phyloP scores from a whole-genome alignment of 768 basidiomycete species.

The Kockovaella imperatae region DNA sequence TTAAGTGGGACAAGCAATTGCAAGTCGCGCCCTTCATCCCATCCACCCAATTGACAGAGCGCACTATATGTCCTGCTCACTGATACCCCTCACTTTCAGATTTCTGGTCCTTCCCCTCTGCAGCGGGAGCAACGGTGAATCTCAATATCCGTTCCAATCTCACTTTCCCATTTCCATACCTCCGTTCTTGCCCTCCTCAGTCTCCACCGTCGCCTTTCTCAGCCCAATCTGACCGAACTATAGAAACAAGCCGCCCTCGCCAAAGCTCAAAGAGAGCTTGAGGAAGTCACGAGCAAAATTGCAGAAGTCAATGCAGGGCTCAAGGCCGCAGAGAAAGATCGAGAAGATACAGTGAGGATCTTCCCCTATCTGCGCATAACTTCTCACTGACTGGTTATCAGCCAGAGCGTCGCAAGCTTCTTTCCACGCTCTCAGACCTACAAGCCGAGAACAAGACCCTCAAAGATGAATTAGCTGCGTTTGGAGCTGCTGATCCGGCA shows the following conservation, averaged over 20 bases:
- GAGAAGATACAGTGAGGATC: slow-evolving; percentile 37
- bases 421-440: slow-evolving; percentile 51
- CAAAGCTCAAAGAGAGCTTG: slow-evolving; percentile 37
- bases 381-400: slow-evolving; percentile 38
- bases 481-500: slow-evolving; percentile 75
- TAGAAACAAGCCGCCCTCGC: slow-evolving; percentile 36
- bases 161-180: background rate
- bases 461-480: slow-evolving; percentile 63
- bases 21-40: slow-evolving; percentile 46
- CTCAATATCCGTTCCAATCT: slow-evolving; percentile 5
- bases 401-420: slow-evolving; percentile 54
- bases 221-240: slow-evolving; percentile 1
- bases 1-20: slow-evolving; percentile 75
- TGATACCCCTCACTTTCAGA: slow-evolving; percentile 50
- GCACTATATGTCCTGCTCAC: background rate
- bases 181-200: background rate
- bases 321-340: slow-evolving; percentile 54
- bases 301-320: slow-evolving; percentile 49
- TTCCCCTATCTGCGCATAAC: background rate
- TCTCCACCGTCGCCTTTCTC: background rate
- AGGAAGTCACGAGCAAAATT: slow-evolving; percentile 20
- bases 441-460: slow-evolving; percentile 53
- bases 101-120: slow-evolving; percentile 93
- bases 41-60: too few relatives aligned
- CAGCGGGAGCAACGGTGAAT: slow-evolving; percentile 65